These are phyloP conservation scores for Fusarium brachygibbosum DNA, from an alignment of 2,329 filamentous ascomycete species.

Conservation along the genomic window DNA sequence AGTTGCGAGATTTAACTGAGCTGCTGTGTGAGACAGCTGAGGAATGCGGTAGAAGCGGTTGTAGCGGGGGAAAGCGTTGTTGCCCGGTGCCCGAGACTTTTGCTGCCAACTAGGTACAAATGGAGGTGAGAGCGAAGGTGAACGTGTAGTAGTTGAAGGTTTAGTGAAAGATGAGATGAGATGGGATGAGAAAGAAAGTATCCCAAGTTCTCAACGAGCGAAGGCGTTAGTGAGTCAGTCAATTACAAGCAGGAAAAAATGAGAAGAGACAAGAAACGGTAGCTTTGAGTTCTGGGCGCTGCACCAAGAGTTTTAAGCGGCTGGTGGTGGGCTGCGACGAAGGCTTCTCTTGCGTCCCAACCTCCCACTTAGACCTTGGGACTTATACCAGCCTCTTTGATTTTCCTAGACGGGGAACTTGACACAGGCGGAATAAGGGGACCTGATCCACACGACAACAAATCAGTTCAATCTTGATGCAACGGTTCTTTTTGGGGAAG, in stretches of 20 bases:
- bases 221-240: constrained; percentile 15
- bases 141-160: constrained; percentile 17
- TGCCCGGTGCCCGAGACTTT: constrained; percentile 38
- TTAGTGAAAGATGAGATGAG: constrained; percentile 26
- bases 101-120: constrained; percentile 2
- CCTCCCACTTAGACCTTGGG: constrained; percentile 52
- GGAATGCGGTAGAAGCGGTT: constrained; percentile 37
- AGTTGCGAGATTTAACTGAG: constrained; percentile 30
- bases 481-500: constrained; percentile 13
- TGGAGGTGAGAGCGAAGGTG: constrained; percentile 7
- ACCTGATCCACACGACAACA: constrained; percentile 41
- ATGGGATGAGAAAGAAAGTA: constrained; percentile 8
- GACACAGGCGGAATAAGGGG: constrained; percentile 41
- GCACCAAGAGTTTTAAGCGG: constrained; percentile 53
- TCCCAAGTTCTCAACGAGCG: constrained; percentile 1
- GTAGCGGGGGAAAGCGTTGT: constrained; percentile 31
- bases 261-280: constrained; percentile 31
- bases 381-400: constrained; percentile 51
- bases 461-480: constrained; percentile 39
- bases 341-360: constrained; percentile 50
- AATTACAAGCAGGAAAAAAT: constrained; percentile 22
- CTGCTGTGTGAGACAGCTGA: constrained; percentile 34
- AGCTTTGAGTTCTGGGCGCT: constrained; percentile 47
- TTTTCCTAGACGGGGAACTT: constrained; percentile 37
- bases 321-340: constrained; percentile 44